Base-by-base conservation (phyloP, 805 yeast species). In the Ogataea degrootiae region DNA sequence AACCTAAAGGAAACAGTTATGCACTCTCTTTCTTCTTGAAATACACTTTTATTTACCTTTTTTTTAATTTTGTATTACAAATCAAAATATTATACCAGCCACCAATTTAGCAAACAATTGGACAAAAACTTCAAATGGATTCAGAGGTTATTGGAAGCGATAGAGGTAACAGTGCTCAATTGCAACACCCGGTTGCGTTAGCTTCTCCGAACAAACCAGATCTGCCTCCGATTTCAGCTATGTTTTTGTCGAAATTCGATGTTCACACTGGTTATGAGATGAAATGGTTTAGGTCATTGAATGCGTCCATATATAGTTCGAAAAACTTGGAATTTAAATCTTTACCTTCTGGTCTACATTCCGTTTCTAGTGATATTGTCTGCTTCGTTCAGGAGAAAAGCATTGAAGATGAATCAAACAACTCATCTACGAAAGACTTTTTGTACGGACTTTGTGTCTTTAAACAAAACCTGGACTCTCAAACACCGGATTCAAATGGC, bases 331-430 rank as follows among this genome's bases (percentile, higher is more conserved):
- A 84, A 62, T 83, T 74, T 64, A 77, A 80, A 53, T 70, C 82
- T n/a, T 64, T 84, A 39, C 90, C 90, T 0, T 80, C 87, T 0
- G 89, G 91, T 1, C 67, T 82, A 2, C 90, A 84, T 57, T 71
- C 76, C 14, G 69, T 70, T 3, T 61, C 62, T 19, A 47, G 56
- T 14, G 90, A 84, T 57, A 75, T 77, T 2, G 70, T 83, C 1
- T 75, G 77, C 44, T 83, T 83, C 62, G 74, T 72, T 2, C 64
- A 61, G 14, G 52, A 56, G 37, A 55, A 58, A 36, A 17, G 17
- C 16, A 6, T 17, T 19, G 51, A 46, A 8, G 65, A 61, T 36
- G 47, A 51, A 11, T 48, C 57, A 9, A 51, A 45, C 1, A 34
- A 26, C 15, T 34, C 46, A 3, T 53, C 46, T 5, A 50, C 54